These are phyloP conservation scores for Argentina anserina DNA, from an alignment of 306 rosid genomes.

Conservation along the genomic window DNA sequence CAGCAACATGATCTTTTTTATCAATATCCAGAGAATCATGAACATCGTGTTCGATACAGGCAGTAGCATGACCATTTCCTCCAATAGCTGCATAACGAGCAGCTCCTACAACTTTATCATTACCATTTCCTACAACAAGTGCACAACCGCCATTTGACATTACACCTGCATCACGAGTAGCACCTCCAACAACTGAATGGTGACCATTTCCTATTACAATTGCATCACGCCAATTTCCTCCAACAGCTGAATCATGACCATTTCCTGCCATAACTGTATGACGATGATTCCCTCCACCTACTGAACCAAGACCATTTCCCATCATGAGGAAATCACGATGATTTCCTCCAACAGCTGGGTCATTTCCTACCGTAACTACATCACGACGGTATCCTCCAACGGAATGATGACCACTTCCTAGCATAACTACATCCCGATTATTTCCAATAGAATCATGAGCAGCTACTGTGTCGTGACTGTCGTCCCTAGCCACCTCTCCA, in stretches of 20 bases:
- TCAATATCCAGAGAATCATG: not conserved
- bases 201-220: constrained; percentile 11
- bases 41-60: not conserved
- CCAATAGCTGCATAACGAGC: not conserved
- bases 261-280: not conserved
- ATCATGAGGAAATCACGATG: not conserved
- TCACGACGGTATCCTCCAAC: not conserved
- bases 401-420: not conserved
- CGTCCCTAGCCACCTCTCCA: constrained; percentile 44
- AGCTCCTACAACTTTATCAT: constrained; percentile 7
- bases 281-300: not conserved
- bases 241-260: not conserved
- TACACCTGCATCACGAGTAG: not conserved
- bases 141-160: not conserved
- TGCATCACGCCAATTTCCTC: not conserved
- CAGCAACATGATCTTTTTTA: constrained; percentile 1
- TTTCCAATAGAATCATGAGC: constrained; percentile 19
- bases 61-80: constrained; percentile 21
- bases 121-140: constrained; percentile 22
- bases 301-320: not conserved
- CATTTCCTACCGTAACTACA: not conserved
- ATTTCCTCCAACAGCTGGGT: not conserved
- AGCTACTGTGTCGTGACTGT: constrained; percentile 28
- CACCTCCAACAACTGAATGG: not conserved
- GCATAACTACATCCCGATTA: not conserved